phyloP scores from a whole-genome alignment of 1,284 basidiomycete species.

The Ustilago crameri region DNA sequence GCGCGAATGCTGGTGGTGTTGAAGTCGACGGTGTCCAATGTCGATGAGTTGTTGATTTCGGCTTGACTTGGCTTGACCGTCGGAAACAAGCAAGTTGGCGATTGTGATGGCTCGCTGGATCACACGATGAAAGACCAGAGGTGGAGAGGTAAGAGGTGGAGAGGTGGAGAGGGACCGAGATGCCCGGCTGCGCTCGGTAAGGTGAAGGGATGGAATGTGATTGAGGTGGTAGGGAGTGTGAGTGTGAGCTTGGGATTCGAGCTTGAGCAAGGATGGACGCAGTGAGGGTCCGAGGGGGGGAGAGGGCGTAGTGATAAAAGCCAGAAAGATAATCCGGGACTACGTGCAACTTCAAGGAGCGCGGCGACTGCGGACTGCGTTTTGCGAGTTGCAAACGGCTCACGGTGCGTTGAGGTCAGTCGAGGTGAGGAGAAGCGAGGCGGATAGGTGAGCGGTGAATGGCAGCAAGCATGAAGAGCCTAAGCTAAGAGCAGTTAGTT shows the following conservation, averaged over 20 bases:
- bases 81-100: not conserved
- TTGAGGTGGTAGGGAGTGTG: not conserved
- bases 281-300: not conserved
- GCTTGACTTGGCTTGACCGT: not conserved
- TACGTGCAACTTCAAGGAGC: not conserved
- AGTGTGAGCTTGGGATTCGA: not conserved
- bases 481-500: not conserved
- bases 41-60: not conserved
- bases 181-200: not conserved
- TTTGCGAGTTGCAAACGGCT: not conserved
- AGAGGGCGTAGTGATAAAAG: not conserved
- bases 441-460: not conserved
- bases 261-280: not conserved
- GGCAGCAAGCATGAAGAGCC: not conserved
- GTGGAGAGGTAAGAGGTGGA: too few relatives aligned
- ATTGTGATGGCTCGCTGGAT: not conserved
- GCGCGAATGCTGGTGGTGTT: not conserved
- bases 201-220: not conserved
- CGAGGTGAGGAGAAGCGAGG: not conserved
- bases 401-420: not conserved
- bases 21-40: not conserved
- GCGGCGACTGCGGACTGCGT: not conserved
- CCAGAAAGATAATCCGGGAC: not conserved
- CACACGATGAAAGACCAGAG: conserved; percentile 1
- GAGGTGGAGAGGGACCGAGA: not conserved